Conservation (phyloP, 306 rosid genomes). For the Fragaria vesca region DNA sequence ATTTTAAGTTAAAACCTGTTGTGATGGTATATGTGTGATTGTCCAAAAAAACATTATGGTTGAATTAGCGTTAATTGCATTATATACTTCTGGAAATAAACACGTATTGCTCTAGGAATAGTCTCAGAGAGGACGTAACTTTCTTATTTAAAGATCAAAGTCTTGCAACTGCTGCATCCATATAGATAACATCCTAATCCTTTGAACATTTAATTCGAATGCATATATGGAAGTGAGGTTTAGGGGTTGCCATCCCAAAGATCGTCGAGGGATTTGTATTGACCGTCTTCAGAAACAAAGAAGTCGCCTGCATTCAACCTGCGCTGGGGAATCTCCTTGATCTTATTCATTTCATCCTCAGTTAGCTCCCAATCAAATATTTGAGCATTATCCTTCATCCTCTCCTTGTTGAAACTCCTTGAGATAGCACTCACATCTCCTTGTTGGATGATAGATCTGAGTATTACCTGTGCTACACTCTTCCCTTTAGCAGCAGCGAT, state of each 20-base stretch:
- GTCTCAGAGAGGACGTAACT: not conserved
- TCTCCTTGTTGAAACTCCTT: constrained; percentile 52
- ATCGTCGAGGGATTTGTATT: constrained; percentile 44
- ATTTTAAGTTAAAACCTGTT: not conserved
- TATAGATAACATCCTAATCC: not conserved
- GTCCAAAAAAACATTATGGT: no score
- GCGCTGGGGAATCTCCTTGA: constrained; percentile 50
- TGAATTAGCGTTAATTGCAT: no score
- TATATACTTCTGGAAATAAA: not conserved
- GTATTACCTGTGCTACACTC: not conserved
- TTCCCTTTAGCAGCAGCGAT: constrained; percentile 9
- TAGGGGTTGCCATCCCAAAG: constrained; percentile 47
- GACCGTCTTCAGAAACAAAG: constrained; percentile 42
- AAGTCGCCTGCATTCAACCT: constrained; percentile 29
- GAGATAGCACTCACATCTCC: constrained; percentile 41
- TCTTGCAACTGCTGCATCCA: not conserved
- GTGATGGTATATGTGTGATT: not conserved
- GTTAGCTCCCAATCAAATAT: constrained; percentile 56
- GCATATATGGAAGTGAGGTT: not conserved
- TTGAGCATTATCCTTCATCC: constrained; percentile 52
- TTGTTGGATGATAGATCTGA: constrained; percentile 23
- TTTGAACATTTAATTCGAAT: not conserved
- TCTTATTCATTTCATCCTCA: constrained; percentile 46
- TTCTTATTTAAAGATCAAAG: not conserved
- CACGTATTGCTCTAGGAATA: not conserved